phyloP scores from a whole-genome alignment of 2,329 filamentous ascomycete species.

The Talaromyces verruculosus region DNA sequence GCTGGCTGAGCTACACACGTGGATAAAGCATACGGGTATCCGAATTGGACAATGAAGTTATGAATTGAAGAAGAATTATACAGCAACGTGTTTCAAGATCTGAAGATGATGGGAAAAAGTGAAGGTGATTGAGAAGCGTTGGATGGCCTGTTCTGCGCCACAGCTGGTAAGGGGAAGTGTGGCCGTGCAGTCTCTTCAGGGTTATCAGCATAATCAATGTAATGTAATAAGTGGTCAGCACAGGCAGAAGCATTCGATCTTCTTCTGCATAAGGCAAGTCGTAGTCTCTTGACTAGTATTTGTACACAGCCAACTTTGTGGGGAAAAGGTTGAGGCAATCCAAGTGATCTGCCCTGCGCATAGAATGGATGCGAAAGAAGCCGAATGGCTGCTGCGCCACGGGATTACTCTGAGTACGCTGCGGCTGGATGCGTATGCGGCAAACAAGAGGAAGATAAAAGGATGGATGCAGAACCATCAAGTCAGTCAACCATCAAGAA shows the following conservation, averaged over 20 bases:
- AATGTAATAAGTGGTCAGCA: not conserved
- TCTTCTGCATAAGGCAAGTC: not conserved
- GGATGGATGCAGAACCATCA: not conserved
- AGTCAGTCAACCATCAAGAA: not conserved
- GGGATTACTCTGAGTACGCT: not conserved
- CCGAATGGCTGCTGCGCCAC: constrained; percentile 6
- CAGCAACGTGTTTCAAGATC: not conserved
- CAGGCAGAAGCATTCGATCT: not conserved
- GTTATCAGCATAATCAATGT: not conserved
- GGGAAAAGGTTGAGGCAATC: constrained; percentile 2
- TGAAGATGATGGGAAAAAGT: not conserved
- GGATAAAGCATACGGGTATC: not conserved
- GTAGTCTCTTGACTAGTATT: not conserved
- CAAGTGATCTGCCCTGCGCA: constrained; percentile 1
- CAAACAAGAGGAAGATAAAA: not conserved
- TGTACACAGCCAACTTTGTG: constrained; percentile 20
- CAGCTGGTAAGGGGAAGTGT: not conserved
- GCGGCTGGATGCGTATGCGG: not conserved
- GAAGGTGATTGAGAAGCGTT: not conserved
- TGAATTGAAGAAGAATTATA: not conserved
- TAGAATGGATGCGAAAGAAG: not conserved
- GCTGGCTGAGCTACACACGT: not conserved
- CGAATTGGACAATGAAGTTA: too few species aligned
- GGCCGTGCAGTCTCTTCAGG: not conserved
- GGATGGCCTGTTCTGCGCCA: not conserved